Percentiles rank a stretch among this genome's conserved stretches.
These are phyloP conservation scores for Elsinoe perseae DNA, from an alignment of 2,329 filamentous ascomycete species.

Conservation along the genomic window DNA sequence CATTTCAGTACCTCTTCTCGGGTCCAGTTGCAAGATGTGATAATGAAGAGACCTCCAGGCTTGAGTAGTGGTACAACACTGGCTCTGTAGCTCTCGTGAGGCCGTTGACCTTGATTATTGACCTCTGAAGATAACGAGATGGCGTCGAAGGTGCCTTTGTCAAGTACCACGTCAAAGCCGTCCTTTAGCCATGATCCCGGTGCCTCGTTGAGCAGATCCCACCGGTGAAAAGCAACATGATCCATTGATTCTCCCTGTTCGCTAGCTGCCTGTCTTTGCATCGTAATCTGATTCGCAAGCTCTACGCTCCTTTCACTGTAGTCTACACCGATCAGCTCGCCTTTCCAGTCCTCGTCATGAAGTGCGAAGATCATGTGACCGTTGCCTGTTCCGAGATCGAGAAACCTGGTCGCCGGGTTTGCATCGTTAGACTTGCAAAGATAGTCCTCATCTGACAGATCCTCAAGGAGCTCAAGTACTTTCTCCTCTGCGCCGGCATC, in stretches of 20 bases:
- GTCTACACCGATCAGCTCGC: conserved; percentile 76
- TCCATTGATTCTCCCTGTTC: conserved; percentile 22
- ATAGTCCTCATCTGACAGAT: conserved; percentile 45
- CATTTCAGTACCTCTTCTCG: conserved; percentile 73
- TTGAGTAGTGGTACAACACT: conserved; percentile 62
- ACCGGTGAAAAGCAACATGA: conserved; percentile 40
- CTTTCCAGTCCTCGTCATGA: conserved; percentile 57
- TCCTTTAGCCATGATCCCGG: conserved; percentile 49
- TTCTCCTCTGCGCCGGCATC: conserved; percentile 83
- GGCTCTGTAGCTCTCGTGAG: conserved; percentile 67
- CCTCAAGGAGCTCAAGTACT: conserved; percentile 55
- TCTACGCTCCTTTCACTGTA: conserved; percentile 70
- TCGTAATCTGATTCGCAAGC: conserved; percentile 58
- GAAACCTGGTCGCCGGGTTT: conserved; percentile 47
- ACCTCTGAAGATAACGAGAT: conserved; percentile 63
- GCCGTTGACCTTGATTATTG: conserved; percentile 46
- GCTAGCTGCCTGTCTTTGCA: conserved; percentile 11
- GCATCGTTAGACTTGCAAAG: conserved; percentile 31
- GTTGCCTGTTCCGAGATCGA: conserved; percentile 92
- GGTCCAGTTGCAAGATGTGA: conserved; percentile 98
- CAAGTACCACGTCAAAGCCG: conserved; percentile 86
- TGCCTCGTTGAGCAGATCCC: conserved; percentile 42
- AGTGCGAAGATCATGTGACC: conserved; percentile 84
- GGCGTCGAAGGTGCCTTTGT: conserved; percentile 97
- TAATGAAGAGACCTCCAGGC: conserved; percentile 63